These are phyloP conservation scores for Antarctomyces pellizariae DNA, from an alignment of 495 filamentous ascomycete genomes.

Conservation along the genomic window DNA sequence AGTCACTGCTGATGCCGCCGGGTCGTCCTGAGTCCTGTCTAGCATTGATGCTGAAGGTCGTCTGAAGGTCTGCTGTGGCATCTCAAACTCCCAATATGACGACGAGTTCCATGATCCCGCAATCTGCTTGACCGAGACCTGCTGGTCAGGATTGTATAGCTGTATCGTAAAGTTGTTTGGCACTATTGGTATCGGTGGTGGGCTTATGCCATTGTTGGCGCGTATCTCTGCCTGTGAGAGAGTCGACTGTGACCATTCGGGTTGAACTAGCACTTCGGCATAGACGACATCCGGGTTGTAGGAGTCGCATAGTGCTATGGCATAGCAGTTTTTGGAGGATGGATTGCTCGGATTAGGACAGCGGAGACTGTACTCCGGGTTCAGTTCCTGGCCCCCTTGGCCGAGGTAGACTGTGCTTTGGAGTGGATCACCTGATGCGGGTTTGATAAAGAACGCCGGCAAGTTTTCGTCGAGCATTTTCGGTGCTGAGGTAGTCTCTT, in stretches of 20 bases:
- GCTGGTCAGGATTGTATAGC: slow-evolving; percentile 86
- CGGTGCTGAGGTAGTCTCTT: too few relatives aligned
- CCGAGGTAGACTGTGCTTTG: slow-evolving; percentile 44
- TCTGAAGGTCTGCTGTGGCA: slow-evolving; percentile 69
- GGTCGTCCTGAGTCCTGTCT: slow-evolving; percentile 51
- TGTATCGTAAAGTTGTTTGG: slow-evolving; percentile 62
- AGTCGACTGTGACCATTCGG: slow-evolving; percentile 62
- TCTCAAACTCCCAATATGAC: slow-evolving; percentile 73
- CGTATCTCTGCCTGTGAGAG: slow-evolving; percentile 62
- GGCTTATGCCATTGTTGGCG: slow-evolving; percentile 29
- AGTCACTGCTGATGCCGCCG: slow-evolving; percentile 39
- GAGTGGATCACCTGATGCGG: slow-evolving; percentile 16
- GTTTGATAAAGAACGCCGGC: slow-evolving; percentile 30
- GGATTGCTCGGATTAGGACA: slow-evolving; percentile 47
- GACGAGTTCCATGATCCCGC: slow-evolving; percentile 54
- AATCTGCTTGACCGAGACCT: slow-evolving; percentile 44
- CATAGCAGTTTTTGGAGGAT: slow-evolving; percentile 60
- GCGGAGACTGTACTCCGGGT: slow-evolving; percentile 53
- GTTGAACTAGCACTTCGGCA: slow-evolving; percentile 65
- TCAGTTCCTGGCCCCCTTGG: slow-evolving; percentile 58
- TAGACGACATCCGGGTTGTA: slow-evolving; percentile 61
- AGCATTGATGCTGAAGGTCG: slow-evolving; percentile 51
- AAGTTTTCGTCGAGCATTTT: slow-evolving; percentile 89
- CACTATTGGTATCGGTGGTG: slow-evolving; percentile 50
- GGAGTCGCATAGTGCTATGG: slow-evolving; percentile 62